Conservation (phyloP, 768 basidiomycete species). For the Podaxis sp. region DNA sequence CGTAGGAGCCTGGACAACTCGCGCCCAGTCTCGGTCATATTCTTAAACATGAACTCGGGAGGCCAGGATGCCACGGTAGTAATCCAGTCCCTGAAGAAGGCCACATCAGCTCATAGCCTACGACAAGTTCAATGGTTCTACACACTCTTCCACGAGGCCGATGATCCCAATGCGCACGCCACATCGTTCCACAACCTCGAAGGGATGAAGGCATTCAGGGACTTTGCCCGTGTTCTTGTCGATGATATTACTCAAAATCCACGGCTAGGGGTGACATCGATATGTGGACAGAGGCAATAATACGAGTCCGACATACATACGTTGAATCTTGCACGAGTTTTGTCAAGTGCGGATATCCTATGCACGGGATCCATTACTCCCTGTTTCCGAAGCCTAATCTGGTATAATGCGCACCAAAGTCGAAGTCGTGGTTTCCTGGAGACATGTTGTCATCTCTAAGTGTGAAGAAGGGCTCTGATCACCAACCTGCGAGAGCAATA, state of each 20-base stretch:
- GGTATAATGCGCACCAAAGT: conserved; percentile 53
- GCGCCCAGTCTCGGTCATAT: conserved; percentile 71
- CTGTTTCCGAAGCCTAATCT: not conserved
- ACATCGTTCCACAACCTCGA: conserved; percentile 60
- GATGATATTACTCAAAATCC: conserved; percentile 86
- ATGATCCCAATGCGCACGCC: conserved; percentile 77
- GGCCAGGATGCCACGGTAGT: conserved; percentile 87
- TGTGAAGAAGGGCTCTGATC: not conserved
- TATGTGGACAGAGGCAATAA: not conserved
- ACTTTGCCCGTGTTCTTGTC: conserved; percentile 58
- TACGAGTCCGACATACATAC: conserved; percentile 49
- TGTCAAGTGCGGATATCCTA: conserved; percentile 32
- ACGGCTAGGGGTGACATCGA: conserved; percentile 48
- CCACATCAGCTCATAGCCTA: not conserved
- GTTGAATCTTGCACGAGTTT: conserved; percentile 67
- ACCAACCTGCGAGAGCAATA: conserved; percentile 71
- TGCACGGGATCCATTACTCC: not conserved
- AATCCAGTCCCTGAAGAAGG: conserved; percentile 73
- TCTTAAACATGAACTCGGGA: conserved; percentile 64
- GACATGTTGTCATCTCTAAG: not conserved
- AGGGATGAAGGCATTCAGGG: conserved; percentile 60
- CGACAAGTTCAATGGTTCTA: not conserved
- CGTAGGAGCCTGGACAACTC: conserved; percentile 71
- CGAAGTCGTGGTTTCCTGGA: conserved; percentile 89
- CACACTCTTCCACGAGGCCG: conserved; percentile 82